These are phyloP conservation scores for Tetracladium marchalianum DNA, from an alignment of 495 filamentous ascomycete species.

Conservation along the genomic window DNA sequence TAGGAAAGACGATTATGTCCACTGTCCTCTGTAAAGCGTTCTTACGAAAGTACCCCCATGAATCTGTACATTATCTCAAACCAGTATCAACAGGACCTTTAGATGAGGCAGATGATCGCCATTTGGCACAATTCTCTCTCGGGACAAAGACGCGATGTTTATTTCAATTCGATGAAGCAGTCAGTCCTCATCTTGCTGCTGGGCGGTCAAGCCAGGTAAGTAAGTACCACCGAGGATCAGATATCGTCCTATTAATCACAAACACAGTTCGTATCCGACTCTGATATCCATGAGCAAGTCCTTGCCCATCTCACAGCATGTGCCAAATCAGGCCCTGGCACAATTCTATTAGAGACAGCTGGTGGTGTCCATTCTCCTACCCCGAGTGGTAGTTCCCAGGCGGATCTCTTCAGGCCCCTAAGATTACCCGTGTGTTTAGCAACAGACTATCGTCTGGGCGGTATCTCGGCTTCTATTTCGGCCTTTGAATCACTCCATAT, in stretches of 20 bases:
- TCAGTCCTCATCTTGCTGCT: slow-evolving; percentile 68
- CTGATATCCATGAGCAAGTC: slow-evolving; percentile 17
- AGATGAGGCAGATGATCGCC: slow-evolving; percentile 60
- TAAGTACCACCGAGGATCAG: not conserved
- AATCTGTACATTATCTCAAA: slow-evolving; percentile 55
- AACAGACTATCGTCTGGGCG: slow-evolving; percentile 60
- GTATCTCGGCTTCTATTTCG: slow-evolving; percentile 64
- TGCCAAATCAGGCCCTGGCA: slow-evolving; percentile 17
- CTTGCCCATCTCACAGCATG: slow-evolving; percentile 7
- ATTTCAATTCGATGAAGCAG: slow-evolving; percentile 58
- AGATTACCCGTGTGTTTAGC: slow-evolving; percentile 63
- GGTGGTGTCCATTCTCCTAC: slow-evolving; percentile 67
- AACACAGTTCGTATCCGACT: slow-evolving; percentile 9
- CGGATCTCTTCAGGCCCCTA: slow-evolving; percentile 61
- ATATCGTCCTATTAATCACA: not conserved
- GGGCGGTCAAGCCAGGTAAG: slow-evolving; percentile 25
- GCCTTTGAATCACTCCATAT: slow-evolving; percentile 64
- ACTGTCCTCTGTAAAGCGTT: slow-evolving; percentile 58
- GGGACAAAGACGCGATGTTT: slow-evolving; percentile 48
- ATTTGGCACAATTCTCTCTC: slow-evolving; percentile 44
- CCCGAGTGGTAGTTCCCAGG: slow-evolving; percentile 64
- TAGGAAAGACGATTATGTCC: slow-evolving; percentile 69
- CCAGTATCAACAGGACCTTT: slow-evolving; percentile 64
- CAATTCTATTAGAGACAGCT: slow-evolving; percentile 61
- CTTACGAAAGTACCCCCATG: slow-evolving; percentile 26